These are phyloP conservation scores for Lizonia empirigonia DNA, from an alignment of 2,329 filamentous ascomycete genomes.

Conservation along the genomic window DNA sequence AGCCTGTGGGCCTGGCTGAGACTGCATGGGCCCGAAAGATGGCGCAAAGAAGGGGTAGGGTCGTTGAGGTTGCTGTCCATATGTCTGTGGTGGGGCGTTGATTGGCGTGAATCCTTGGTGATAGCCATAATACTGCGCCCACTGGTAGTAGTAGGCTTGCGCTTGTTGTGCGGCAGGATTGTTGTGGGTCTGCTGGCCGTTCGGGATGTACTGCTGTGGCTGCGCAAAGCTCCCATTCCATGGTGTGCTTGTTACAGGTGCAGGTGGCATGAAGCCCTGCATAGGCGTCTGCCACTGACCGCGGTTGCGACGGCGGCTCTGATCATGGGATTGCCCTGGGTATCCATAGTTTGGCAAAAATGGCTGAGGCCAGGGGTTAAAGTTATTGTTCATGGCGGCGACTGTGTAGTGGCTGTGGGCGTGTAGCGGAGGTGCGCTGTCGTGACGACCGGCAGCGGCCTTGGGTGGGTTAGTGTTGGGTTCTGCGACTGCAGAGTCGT, in stretches of 20 bases:
- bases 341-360: conserved; percentile 23
- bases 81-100: conserved; percentile 16
- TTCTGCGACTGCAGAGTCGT: conserved; percentile 30
- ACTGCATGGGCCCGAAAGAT: conserved; percentile 19
- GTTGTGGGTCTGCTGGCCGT: conserved; percentile 15
- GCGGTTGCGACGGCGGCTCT: conserved; percentile 16
- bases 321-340: conserved; percentile 16
- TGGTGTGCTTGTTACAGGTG: conserved; percentile 9
- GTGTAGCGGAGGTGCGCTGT: conserved; percentile 21
- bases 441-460: conserved; percentile 30
- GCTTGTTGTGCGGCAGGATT: conserved; percentile 21
- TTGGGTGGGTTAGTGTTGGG: conserved; percentile 34
- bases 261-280: conserved; percentile 11
- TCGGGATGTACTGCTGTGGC: conserved; percentile 17
- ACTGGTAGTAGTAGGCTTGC: conserved; percentile 28
- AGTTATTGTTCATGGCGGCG: conserved; percentile 29
- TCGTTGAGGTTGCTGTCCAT: conserved; percentile 16
- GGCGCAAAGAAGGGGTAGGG: conserved; percentile 22
- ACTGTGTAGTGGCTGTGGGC: conserved; percentile 11
- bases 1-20: conserved; percentile 17
- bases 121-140: conserved; percentile 23
- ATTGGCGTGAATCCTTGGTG: conserved; percentile 13
- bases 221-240: conserved; percentile 11
- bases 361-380: conserved; percentile 28
- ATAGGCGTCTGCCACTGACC: conserved; percentile 3